These are phyloP conservation scores for Claviceps cyperi DNA, from an alignment of 2,329 filamentous ascomycete species.

Conservation along the genomic window DNA sequence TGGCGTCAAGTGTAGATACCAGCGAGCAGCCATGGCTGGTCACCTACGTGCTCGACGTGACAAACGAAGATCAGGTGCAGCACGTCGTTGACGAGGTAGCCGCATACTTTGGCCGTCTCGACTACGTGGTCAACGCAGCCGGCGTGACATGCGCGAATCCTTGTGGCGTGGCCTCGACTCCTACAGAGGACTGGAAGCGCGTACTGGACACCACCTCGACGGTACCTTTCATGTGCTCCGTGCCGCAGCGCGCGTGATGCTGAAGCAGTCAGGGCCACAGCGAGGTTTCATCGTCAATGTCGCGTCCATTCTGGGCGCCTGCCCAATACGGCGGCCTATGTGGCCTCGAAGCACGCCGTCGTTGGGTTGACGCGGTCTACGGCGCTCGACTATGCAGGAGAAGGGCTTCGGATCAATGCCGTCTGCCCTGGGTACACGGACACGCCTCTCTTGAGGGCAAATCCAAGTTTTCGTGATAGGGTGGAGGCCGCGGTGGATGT, in stretches of 20 bases:
- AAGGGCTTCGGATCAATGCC: constrained; percentile 43
- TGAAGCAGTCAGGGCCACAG: background rate
- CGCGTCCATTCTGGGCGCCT: constrained; percentile 27
- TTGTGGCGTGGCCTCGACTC: constrained; percentile 20
- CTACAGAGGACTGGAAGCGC: constrained; percentile 24
- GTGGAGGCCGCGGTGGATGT: background rate
- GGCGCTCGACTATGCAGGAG: constrained; percentile 33
- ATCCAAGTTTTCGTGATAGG: background rate
- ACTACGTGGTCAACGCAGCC: constrained; percentile 27
- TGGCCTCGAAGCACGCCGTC: constrained; percentile 38
- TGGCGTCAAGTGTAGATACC: background rate
- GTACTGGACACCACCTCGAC: constrained; percentile 26
- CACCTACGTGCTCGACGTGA: constrained; percentile 13
- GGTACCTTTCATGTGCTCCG: constrained; percentile 28
- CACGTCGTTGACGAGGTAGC: constrained; percentile 14
- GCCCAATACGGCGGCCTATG: constrained; percentile 27
- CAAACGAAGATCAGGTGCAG: constrained; percentile 13
- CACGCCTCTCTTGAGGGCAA: constrained; percentile 22
- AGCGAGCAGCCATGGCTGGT: background rate
- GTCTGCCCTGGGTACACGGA: constrained; percentile 40
- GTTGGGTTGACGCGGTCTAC: constrained; percentile 39
- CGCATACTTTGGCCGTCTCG: constrained; percentile 20
- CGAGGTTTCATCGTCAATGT: background rate
- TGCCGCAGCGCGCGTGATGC: constrained; percentile 7
- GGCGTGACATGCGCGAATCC: constrained; percentile 23